Conservation (phyloP, 495 filamentous ascomycete species). For the Choiromyces venosus region DNA sequence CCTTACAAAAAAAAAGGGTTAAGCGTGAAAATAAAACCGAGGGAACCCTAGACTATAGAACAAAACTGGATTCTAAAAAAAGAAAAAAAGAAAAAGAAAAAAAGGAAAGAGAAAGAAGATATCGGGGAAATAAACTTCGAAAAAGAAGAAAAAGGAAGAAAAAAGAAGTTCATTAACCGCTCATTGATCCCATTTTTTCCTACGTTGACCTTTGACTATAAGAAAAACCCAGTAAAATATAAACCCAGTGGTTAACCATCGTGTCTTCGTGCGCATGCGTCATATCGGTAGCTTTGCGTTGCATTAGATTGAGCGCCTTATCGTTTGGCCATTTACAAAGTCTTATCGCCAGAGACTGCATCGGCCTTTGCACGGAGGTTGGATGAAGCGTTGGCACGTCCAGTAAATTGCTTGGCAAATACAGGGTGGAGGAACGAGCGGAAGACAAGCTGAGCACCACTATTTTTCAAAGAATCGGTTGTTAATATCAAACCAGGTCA, state of each 20-base stretch:
- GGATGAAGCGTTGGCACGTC: conserved; percentile 61
- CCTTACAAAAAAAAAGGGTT: conserved; percentile 28
- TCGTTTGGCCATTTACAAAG: conserved; percentile 38
- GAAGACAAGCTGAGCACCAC: conserved; percentile 95
- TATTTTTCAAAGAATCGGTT: conserved; percentile 41
- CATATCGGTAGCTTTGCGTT: not conserved
- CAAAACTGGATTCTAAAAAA: conserved; percentile 30
- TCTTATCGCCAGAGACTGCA: conserved; percentile 58
- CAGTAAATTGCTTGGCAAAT: conserved; percentile 80
- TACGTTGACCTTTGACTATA: not conserved
- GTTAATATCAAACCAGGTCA: conserved; percentile 2
- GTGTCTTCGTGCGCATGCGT: conserved; percentile 12
- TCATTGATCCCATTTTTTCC: not conserved
- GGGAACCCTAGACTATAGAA: conserved; percentile 28
- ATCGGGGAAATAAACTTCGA: not conserved
- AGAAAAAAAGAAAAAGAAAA: not conserved
- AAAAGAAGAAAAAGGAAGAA: not conserved
- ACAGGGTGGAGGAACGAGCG: conserved; percentile 88
- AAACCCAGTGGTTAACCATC: not conserved
- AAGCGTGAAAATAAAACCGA: conserved; percentile 19
- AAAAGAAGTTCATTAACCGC: not conserved
- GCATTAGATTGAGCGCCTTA: conserved; percentile 1
- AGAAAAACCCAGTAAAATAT: not conserved
- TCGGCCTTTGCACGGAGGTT: conserved; percentile 89
- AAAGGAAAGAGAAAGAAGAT: not conserved